These are phyloP conservation scores for Solanum pinnatisectum DNA, from an alignment of 257 asterid species.

Conservation along the genomic window DNA sequence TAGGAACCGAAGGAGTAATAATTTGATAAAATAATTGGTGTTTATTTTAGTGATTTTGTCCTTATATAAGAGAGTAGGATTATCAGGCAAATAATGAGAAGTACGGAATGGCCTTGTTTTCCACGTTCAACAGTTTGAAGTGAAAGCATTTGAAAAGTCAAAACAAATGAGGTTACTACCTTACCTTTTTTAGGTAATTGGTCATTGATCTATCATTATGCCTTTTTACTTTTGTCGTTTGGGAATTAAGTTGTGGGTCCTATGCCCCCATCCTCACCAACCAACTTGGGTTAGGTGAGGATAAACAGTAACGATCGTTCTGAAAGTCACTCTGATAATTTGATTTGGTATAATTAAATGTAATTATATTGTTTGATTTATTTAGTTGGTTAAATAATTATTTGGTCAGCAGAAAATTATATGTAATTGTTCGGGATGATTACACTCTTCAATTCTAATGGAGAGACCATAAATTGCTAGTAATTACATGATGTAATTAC, in stretches of 20 bases:
- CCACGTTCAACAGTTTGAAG: background rate
- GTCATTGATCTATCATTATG: background rate
- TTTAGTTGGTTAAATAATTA: too few species aligned
- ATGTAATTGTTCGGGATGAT: too few species aligned
- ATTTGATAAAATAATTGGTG: background rate
- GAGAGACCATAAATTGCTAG: accelerated
- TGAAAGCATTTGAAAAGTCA: background rate
- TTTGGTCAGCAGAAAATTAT: accelerated
- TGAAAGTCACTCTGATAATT: too few species aligned
- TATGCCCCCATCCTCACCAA: background rate
- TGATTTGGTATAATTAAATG: too few species aligned
- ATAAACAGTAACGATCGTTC: background rate
- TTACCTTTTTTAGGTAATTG: background rate
- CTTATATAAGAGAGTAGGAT: background rate
- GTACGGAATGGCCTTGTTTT: background rate
- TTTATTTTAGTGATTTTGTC: background rate
- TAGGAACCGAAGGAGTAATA: background rate
- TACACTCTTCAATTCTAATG: too few species aligned
- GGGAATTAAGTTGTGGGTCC: background rate
- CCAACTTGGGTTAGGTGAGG: background rate
- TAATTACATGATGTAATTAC: too few species aligned
- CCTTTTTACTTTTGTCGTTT: background rate
- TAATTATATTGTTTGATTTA: too few species aligned
- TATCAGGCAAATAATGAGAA: background rate
- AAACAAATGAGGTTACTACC: background rate